Evolutionary conservation across 768 basidiomycete species (phyloP).

Genomic region (Roridomyces roridus): DNA sequence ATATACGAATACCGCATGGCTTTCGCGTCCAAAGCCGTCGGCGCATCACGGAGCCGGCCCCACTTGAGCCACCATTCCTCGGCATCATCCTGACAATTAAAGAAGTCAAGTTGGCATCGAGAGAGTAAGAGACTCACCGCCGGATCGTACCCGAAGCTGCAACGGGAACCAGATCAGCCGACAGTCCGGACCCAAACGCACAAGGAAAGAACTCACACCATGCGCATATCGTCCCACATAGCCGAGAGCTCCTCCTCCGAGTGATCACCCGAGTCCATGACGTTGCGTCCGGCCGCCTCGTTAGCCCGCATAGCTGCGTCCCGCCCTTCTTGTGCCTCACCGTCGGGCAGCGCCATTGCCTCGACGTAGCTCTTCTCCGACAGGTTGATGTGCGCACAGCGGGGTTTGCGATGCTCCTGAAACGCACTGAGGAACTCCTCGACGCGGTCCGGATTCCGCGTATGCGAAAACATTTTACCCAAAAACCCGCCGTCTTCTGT

Average conservation of each 20-base stretch:
- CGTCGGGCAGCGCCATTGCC: constrained; percentile 13
- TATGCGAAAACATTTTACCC: constrained; percentile 21
- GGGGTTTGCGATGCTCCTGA: constrained; percentile 11
- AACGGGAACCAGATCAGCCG: background rate
- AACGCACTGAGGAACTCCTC: constrained; percentile 14
- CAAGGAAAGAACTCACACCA: constrained; percentile 4
- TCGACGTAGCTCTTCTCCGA: constrained; percentile 9
- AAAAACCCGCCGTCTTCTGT: constrained; percentile 17
- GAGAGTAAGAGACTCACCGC: too few species aligned
- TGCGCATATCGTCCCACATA: constrained; percentile 22
- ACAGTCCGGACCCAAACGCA: background rate
- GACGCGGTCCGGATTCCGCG: constrained; percentile 8
- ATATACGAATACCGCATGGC: background rate
- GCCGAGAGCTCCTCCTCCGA: background rate
- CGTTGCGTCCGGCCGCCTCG: constrained; percentile 18
- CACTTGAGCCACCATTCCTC: constrained; percentile 23
- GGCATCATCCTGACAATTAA: too few species aligned
- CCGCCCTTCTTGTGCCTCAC: constrained; percentile 6
- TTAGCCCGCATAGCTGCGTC: constrained; percentile 18
- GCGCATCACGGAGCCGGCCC: constrained; percentile 13
- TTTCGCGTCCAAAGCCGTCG: background rate
- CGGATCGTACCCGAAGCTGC: constrained; percentile 20
- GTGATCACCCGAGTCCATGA: constrained; percentile 13
- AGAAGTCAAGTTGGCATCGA: too few species aligned
- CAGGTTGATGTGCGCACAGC: constrained; percentile 11